phyloP scores from a whole-genome alignment of 495 filamentous ascomycete species.

The Penicillium roqueforti region DNA sequence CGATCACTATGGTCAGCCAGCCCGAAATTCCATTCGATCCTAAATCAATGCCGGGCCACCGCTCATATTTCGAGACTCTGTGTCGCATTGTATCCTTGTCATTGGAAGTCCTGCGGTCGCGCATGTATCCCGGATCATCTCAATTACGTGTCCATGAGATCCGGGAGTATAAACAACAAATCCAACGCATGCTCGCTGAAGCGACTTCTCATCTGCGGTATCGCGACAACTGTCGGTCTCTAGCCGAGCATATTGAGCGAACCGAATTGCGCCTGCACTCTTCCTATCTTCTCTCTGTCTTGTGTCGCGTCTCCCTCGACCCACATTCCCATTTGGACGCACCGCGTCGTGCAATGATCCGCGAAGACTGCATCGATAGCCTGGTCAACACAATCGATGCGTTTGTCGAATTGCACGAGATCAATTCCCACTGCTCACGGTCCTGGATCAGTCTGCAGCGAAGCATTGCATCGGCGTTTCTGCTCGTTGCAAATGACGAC shows the following conservation, averaged over 20 bases:
- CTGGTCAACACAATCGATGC: slow-evolving; percentile 41
- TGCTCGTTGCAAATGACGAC: slow-evolving; percentile 43
- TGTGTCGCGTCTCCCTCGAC: slow-evolving; percentile 54
- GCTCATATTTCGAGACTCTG: slow-evolving; percentile 52
- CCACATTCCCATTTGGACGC: slow-evolving; percentile 36
- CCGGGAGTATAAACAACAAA: slow-evolving; percentile 46
- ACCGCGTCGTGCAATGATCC: slow-evolving; percentile 34
- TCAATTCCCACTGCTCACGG: slow-evolving; percentile 39
- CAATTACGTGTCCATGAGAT: slow-evolving; percentile 45
- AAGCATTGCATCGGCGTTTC: slow-evolving; percentile 44
- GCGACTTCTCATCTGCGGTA: slow-evolving; percentile 51
- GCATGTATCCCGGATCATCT: slow-evolving; percentile 40
- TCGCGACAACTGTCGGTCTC: slow-evolving; percentile 41
- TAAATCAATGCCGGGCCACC: slow-evolving; percentile 45
- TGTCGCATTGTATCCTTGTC: slow-evolving; percentile 51
- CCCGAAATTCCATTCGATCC: slow-evolving; percentile 47
- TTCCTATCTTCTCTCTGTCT: slow-evolving; percentile 55
- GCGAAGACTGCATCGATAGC: slow-evolving; percentile 42
- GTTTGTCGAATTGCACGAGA: slow-evolving; percentile 44
- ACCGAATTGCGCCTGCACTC: slow-evolving; percentile 54
- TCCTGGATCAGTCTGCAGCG: slow-evolving; percentile 49
- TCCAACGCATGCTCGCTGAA: slow-evolving; percentile 48
- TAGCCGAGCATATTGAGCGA: slow-evolving; percentile 52
- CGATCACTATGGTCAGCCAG: slow-evolving; percentile 51
- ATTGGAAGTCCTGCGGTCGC: slow-evolving; percentile 52